Base-by-base conservation (phyloP, 1,284 basidiomycete genomes). In the Microbotryum violaceum region DNA sequence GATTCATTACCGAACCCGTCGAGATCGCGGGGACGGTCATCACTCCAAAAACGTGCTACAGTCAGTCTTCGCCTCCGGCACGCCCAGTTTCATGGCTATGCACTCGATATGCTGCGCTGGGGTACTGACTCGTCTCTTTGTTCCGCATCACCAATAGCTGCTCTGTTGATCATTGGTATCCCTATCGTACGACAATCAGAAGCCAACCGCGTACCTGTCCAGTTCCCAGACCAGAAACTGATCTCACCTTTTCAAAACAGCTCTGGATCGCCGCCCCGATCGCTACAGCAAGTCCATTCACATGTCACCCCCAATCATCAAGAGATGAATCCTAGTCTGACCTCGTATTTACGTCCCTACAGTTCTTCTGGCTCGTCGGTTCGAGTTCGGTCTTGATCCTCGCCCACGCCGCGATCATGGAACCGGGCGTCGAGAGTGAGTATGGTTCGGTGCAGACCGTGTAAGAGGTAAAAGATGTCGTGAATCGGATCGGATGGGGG, bases 401-500 rank as follows among this genome's bases (percentile, higher is more conserved):
- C 61, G 84, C 80, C 3, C 90, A 93, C 72, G 90, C 90, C 2
- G 82, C 81, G 60, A 72, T 92, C 64, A 83, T 92, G 65, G 90
- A 93, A 75, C 90, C 89, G 12, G 90, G 90, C 23, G 83, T 93
- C 62, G 88, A 90, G 76, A 89, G 87, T 78, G 90, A 92, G 75
- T 93, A 92, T 70, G 84, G 88, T 9, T 75, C 79, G 51, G 87
- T 91, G 31, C 81, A 86, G 76, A 57, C 62, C 4, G 67, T 68
- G 14, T 68, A 52, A 62, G 21, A 9, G 6, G 21, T 20, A 8
- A 8, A 23, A 33, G n/a, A 16, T 4, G 9, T 16, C 16, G 23
- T 6, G 45, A 3, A 27, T 3, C 8, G 31, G 45, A 10, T 33
- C 31, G 16, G 20, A 6, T 10, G 20, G 23, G 20, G n/a, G 10